Evolutionary conservation across 1,139 yeast species (phyloP).

Genomic region (Candida freyschussii): DNA sequence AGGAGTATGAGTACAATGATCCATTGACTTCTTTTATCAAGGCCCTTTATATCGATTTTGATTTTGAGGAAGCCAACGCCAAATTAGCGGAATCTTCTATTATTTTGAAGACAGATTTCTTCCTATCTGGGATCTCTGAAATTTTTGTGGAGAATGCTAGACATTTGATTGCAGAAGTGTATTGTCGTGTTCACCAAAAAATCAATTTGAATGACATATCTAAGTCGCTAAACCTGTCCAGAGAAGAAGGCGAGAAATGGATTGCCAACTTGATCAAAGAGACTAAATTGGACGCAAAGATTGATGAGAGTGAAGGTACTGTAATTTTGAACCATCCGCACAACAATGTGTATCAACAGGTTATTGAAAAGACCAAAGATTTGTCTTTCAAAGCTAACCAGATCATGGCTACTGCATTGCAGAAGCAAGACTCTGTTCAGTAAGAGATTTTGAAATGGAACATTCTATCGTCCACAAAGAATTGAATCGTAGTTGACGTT

Average conservation of each 20-base stretch:
- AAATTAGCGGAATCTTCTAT: constrained; percentile 42
- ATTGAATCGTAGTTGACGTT: neutral
- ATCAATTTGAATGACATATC: constrained; percentile 41
- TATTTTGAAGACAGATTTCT: constrained; percentile 49
- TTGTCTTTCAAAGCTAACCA: constrained; percentile 53
- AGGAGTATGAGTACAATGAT: constrained; percentile 55
- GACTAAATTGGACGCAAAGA: constrained; percentile 46
- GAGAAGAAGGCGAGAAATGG: constrained; percentile 47
- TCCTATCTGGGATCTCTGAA: constrained; percentile 40
- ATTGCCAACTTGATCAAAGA: constrained; percentile 44
- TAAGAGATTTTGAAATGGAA: neutral
- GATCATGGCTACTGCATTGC: constrained; percentile 36
- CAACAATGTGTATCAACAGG: constrained; percentile 47
- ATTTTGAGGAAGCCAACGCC: constrained; percentile 46
- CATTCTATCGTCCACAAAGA: neutral
- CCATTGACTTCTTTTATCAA: constrained; percentile 53
- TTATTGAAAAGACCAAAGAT: constrained; percentile 57
- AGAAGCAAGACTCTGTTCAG: constrained; percentile 26
- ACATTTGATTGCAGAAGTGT: constrained; percentile 46
- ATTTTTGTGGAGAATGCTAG: constrained; percentile 43
- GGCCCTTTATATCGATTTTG: constrained; percentile 50
- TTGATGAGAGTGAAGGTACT: constrained; percentile 43
- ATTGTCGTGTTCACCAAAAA: constrained; percentile 48
- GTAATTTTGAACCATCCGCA: constrained; percentile 43
- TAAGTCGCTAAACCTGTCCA: constrained; percentile 36